Evolutionary conservation across 192 early-diverging fungal genomes (phyloP).

Genomic region (Phycomyces nitens): DNA sequence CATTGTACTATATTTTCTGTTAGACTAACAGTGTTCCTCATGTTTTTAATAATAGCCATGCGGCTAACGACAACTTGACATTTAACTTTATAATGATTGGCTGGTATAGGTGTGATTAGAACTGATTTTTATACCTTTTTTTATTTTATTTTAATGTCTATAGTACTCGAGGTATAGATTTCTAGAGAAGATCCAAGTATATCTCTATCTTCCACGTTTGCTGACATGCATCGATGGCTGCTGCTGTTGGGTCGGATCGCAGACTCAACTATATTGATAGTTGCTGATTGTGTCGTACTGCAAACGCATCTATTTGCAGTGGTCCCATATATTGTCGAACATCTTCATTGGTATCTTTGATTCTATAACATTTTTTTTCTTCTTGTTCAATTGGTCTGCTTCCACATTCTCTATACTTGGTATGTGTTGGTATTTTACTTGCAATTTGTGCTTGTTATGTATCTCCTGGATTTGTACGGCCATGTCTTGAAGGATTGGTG

Average conservation of each 20-base stretch:
- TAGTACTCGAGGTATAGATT: no score
- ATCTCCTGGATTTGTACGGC: slow-evolving; percentile 7
- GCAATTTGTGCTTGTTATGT: neutral
- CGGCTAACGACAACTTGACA: slow-evolving; percentile 2
- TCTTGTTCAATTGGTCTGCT: slow-evolving; percentile 6
- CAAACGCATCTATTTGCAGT: no score
- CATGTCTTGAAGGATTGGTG: slow-evolving; percentile 1
- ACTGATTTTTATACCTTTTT: no score
- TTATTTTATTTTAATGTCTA: no score
- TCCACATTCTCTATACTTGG: slow-evolving; percentile 3
- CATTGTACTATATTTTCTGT: neutral
- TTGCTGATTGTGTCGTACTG: no score
- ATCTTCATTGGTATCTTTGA: neutral
- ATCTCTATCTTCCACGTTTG: no score
- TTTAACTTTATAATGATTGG: no score
- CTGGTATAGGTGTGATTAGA: neutral
- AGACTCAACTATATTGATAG: no score
- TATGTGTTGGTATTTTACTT: slow-evolving; percentile 7
- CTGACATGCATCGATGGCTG: no score
- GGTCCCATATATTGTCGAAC: no score
- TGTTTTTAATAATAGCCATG: slow-evolving; percentile 11
- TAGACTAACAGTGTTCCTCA: neutral
- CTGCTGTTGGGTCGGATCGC: no score
- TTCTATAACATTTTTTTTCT: slow-evolving; percentile 1
- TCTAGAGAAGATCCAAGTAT: no score